Conservation (phyloP, 2,329 filamentous ascomycete species). For the Podosphaera xanthii region DNA sequence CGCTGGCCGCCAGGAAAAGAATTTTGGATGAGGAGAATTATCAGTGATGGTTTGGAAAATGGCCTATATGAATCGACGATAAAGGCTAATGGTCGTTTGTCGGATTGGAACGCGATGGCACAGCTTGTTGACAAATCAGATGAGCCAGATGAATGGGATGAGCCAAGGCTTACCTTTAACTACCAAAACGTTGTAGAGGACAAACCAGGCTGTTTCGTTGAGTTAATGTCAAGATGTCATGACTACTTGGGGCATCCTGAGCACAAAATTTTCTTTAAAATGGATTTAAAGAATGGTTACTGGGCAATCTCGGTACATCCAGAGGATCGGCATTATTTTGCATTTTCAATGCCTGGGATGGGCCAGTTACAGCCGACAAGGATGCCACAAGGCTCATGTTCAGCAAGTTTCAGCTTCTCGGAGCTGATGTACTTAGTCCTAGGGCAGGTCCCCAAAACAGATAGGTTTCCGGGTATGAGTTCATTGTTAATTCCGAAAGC, state of each 20-base stretch:
- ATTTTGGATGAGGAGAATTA: not conserved
- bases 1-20: not conserved
- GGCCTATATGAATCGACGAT: not conserved
- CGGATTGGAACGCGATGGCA: not conserved
- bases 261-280: not conserved
- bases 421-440: not conserved
- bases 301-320: not conserved
- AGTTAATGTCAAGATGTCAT: not conserved
- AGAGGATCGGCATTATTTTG: not conserved
- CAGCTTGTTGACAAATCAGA: not conserved
- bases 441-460: not conserved
- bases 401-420: not conserved
- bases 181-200: constrained; percentile 1
- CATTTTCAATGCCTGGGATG: not conserved
- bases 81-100: not conserved
- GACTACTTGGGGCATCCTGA: not conserved
- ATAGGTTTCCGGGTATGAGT: not conserved
- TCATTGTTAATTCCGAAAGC: not conserved
- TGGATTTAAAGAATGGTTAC: not conserved
- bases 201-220: not conserved
- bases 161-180: constrained; percentile 1
- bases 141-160: not conserved
- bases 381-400: not conserved
- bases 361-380: not conserved
- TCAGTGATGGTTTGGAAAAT: not conserved